These are phyloP conservation scores for Tephrocybe sp. DNA, from an alignment of 768 basidiomycete genomes.

Conservation along the genomic window DNA sequence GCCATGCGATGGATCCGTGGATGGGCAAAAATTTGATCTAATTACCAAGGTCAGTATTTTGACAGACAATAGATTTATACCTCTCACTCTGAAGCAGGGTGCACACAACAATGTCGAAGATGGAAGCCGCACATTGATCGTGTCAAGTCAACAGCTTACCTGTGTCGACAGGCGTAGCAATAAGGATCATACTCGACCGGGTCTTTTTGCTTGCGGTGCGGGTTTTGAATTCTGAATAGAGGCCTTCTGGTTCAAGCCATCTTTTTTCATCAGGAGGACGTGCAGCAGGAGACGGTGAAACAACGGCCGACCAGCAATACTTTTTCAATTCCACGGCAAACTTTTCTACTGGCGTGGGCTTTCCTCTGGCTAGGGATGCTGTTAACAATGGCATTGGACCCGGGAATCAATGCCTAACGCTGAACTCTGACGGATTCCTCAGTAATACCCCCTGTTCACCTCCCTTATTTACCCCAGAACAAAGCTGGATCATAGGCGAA, in stretches of 20 bases:
- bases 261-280: slow-evolving; percentile 20
- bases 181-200: slow-evolving; percentile 24
- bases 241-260: background rate
- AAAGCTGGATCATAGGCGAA: slow-evolving; percentile 23
- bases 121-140: slow-evolving; percentile 24
- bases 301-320: slow-evolving; percentile 24
- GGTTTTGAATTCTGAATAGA: background rate
- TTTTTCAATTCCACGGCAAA: slow-evolving; percentile 23
- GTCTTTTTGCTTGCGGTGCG: slow-evolving; percentile 26
- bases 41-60: slow-evolving; percentile 22
- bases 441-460: slow-evolving; percentile 25
- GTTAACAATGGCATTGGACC: slow-evolving; percentile 23
- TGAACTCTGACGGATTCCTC: slow-evolving; percentile 24
- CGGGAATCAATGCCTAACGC: slow-evolving; percentile 24
- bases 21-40: slow-evolving; percentile 31
- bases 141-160: slow-evolving; percentile 28
- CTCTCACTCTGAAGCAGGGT: slow-evolving; percentile 15
- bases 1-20: slow-evolving; percentile 23
- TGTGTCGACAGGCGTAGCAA: slow-evolving; percentile 26
- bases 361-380: slow-evolving; percentile 19
- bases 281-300: slow-evolving; percentile 27
- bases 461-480: slow-evolving; percentile 24
- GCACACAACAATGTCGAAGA: slow-evolving; percentile 27
- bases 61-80: background rate
- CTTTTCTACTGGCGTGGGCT: slow-evolving; percentile 17